A percentile compares a stretch with the other conserved stretches of the same genome.
phyloP scores from a whole-genome alignment of 768 basidiomycete species.

The Boletellus sp. region DNA sequence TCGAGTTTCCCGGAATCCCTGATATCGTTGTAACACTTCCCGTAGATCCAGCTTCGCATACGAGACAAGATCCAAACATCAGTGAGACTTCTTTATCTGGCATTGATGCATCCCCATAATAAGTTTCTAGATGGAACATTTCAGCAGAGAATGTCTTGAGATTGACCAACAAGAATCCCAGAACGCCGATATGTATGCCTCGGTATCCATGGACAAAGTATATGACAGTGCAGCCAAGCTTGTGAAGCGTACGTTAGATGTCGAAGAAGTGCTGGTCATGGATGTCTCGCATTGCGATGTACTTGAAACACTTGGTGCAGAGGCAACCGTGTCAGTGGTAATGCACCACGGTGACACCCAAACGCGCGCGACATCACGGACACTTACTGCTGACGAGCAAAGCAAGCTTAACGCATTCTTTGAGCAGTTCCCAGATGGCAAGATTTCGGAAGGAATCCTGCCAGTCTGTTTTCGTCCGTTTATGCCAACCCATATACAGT shows the following conservation, averaged over 20 bases:
- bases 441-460: conserved; percentile 82
- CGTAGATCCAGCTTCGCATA: conserved; percentile 81
- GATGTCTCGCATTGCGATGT: conserved; percentile 91
- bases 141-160: conserved; percentile 91
- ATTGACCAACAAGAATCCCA: conserved; percentile 55
- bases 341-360: conserved; percentile 67
- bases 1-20: not conserved
- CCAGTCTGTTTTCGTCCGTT: conserved; percentile 81
- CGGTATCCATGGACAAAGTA: conserved; percentile 74
- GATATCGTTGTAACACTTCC: not conserved
- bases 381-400: conserved; percentile 69
- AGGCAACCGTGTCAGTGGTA: conserved; percentile 62
- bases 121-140: conserved; percentile 77
- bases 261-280: conserved; percentile 89
- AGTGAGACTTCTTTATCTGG: conserved; percentile 37
- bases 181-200: conserved; percentile 21
- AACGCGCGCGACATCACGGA: conserved; percentile 47
- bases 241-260: conserved; percentile 85
- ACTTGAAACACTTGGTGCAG: conserved; percentile 60
- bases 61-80: conserved; percentile 91
- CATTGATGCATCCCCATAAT: not conserved
- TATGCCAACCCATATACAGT: conserved; percentile 77
- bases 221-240: conserved; percentile 89
- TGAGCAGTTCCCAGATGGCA: conserved; percentile 75
- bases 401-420: conserved; percentile 74